Base-by-base conservation (phyloP, 805 yeast genomes). In the Lipomyces orientalis region DNA sequence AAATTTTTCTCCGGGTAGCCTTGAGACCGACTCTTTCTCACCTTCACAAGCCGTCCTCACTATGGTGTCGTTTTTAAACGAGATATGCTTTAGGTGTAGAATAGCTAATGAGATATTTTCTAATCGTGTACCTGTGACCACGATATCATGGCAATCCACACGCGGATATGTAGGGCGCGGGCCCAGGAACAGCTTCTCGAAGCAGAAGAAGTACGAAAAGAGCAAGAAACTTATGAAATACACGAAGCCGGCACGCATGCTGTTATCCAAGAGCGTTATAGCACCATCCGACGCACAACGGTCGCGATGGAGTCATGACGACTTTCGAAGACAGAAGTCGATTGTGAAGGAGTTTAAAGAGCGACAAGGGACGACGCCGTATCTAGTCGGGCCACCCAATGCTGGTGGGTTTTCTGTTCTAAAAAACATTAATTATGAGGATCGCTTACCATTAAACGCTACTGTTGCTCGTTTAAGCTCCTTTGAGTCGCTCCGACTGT, bases 401-500 rank as follows among this genome's bases (percentile, higher is more conserved):
- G 75, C 76, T 73, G 79, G 77, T 52, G 39, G 67, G 34, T 79
- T 79, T 62, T 76, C 73, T 8, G 72, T 62, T 10, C 69, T 79
- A 58, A 61, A 69, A 22, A 71, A 72, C 10, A 73, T 79, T 14
- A 62, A 73, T 1, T 58, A 60, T 4, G 73, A 71, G 52, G 76
- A 74, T 37, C 71, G 82, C 29, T 58, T 66, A 1, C 64, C 72
- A 9, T 77, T 76, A 34, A 82, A 79, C 61, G 72, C 83, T 25
- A 80, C 85, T 31, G 78, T 79, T 19, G 88, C 64, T 5, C n/a
- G 88, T 73, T 86, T 91, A 58, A 80, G 82, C 0, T 81, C 85
- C 14, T 93, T 93, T 74, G 84, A 85, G n/a, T 86, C 88, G 64
- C 81, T 93, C 67, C 84, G 87, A 66, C 80, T 94, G 16, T 79